These are phyloP conservation scores for Camptophora hylomeconis DNA, from an alignment of 2,329 filamentous ascomycete genomes.

Conservation along the genomic window DNA sequence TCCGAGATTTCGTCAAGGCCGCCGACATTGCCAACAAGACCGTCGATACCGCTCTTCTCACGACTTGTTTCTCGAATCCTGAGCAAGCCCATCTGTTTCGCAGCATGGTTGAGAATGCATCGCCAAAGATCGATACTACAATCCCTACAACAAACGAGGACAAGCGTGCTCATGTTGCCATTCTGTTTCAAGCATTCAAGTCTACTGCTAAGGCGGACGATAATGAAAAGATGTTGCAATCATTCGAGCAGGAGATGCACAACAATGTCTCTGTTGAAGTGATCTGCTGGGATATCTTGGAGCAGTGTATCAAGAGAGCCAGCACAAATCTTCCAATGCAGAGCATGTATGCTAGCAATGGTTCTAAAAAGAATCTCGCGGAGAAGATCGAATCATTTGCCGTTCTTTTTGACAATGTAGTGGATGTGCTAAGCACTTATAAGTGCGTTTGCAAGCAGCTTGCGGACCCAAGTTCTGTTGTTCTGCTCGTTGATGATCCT, in stretches of 20 bases:
- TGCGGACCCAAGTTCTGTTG: slow-evolving; percentile 22
- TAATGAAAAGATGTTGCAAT: slow-evolving; percentile 21
- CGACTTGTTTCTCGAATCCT: no score
- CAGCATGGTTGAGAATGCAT: no score
- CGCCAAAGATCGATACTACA: slow-evolving; percentile 19
- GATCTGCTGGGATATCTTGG: slow-evolving; percentile 23
- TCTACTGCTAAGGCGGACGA: slow-evolving; percentile 19
- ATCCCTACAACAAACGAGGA: slow-evolving; percentile 17
- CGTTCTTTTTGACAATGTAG: slow-evolving; percentile 13
- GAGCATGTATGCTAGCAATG: slow-evolving; percentile 17
- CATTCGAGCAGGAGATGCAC: slow-evolving; percentile 19
- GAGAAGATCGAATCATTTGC: slow-evolving; percentile 15
- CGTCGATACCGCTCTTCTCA: no score
- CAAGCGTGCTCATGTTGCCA: slow-evolving; percentile 19
- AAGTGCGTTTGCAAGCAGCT: slow-evolving; percentile 30
- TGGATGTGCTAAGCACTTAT: slow-evolving; percentile 13
- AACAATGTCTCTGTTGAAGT: slow-evolving; percentile 19
- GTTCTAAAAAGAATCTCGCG: slow-evolving; percentile 14
- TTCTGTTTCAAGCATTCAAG: slow-evolving; percentile 23
- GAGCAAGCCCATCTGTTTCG: no score
- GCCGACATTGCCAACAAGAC: no score
- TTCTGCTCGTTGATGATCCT: slow-evolving; percentile 26
- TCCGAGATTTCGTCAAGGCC: no score
- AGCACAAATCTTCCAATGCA: slow-evolving; percentile 7
- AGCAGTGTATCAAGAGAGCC: slow-evolving; percentile 19